Evolutionary conservation across 2,329 filamentous ascomycete genomes (phyloP).

Genomic region (Colletotrichum sojae): DNA sequence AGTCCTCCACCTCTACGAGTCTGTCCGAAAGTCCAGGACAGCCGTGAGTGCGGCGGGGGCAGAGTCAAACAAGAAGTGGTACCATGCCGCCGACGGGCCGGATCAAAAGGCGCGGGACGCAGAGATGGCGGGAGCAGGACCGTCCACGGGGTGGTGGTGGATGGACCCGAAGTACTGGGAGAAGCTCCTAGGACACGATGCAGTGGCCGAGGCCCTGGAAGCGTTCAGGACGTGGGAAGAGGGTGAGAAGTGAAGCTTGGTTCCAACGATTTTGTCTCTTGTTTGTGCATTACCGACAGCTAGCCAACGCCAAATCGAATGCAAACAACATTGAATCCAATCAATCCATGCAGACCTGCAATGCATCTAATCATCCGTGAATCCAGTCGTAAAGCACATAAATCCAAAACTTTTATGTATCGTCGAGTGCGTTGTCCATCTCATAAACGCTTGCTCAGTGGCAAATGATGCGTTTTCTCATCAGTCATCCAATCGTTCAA

Average conservation of each 20-base stretch:
- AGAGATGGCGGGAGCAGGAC: background rate
- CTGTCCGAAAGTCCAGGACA: slow-evolving; percentile 3
- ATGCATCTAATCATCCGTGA: slow-evolving; percentile 5
- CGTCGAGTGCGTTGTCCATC: background rate
- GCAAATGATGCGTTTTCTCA: background rate
- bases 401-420: slow-evolving; percentile 2
- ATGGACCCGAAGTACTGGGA: slow-evolving; percentile 10
- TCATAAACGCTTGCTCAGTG: background rate
- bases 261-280: no score
- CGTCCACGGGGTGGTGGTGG: slow-evolving; percentile 23
- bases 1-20: slow-evolving; percentile 22
- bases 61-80: slow-evolving; percentile 29
- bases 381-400: background rate
- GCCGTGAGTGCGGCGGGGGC: slow-evolving; percentile 21
- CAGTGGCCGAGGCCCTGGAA: slow-evolving; percentile 12
- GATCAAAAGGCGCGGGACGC: slow-evolving; percentile 33
- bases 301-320: background rate
- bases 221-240: slow-evolving; percentile 1
- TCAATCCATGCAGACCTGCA: background rate
- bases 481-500: slow-evolving; percentile 27
- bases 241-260: background rate
- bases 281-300: background rate
- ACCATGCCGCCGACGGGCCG: slow-evolving; percentile 27
- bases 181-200: background rate
- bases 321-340: background rate